Base-by-base conservation (phyloP, 495 filamentous ascomycete genomes). In the Astrocystis sublimbata region DNA sequence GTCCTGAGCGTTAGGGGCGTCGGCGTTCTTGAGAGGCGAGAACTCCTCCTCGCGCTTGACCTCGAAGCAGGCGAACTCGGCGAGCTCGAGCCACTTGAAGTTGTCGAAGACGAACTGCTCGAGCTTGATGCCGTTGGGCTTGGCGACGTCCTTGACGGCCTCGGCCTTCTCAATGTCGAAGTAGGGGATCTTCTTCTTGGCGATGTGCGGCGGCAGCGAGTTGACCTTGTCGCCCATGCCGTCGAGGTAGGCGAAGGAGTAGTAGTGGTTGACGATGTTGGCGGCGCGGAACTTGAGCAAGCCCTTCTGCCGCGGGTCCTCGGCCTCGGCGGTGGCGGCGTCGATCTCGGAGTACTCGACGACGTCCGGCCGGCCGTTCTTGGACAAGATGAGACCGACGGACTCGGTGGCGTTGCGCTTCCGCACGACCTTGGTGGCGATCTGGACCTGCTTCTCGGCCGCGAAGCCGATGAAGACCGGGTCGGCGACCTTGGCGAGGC, bases 241-340 rank as follows among this genome's bases (percentile, higher is more conserved):
- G 73, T 96, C 89, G 51, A 99, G 83, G 81, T 97, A 99, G 59
- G 85, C 80, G 83, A 92, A 96, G 35, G 89, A 93, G 81, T 99
- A 99, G 84, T 97, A 99, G 82, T 99, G 94, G 83, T 99, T 99
- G 78, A 99, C 94, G 62, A 99, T 99, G 79, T 99, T 99, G 65
- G 93, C 94, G 52, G 94, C 93, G 43, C 94, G 88, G 88, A 96
- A 97, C 78, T 92, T 96, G 71, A 99, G 85, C 54, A 98, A 80
- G 45, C 86, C 86, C 1, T 83, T 81, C 69, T 98, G 87, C 73
- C 91, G 89, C 56, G 89, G 81, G 73, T 99, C 94, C 72, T 89
- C 86, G 65, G 92, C 93, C 72, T 96, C 92, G 36, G 93, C 89
- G 2, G 89, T 92, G 49, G 84, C 87, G 61, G 86, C 76, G 81